Evolutionary conservation across 2,329 filamentous ascomycete genomes (phyloP), one percentile per base, ranked within the genome.

Genomic region (Botryosphaeria agaves): DNA sequence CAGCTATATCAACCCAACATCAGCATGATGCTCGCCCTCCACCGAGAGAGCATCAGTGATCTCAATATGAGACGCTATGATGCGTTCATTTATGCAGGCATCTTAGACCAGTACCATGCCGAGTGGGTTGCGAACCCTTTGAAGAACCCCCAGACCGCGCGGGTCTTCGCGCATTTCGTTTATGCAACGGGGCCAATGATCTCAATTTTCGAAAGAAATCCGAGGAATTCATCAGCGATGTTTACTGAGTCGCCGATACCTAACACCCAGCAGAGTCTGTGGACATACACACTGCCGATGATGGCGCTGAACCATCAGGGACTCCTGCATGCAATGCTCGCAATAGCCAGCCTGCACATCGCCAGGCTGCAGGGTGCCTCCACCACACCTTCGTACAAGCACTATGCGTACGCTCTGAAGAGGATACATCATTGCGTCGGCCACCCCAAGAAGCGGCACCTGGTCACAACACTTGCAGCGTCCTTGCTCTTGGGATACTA

Each of bases 151-250:
- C 75, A 77, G 38, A 87, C 82, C 7, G 76, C 82, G 9, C 69
- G 76, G 18, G 74, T 93, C 5, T 95, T 95, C 49, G 77, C 77
- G 50, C 84, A 95, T 52, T 95, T 94, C 49, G 73, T 95, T 28
- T 78, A 83, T 41, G 77, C 89, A 5, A 92, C 84, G 2, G 85
- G 78, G 0, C 81, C 84, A 1, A 79, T 72, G 39, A 70, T 95
- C 47, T 92, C 85, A 1, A 66, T 92, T 17, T 93, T 82, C 47
- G 85, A 95, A 52, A 68, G 87, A 31, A 74, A 85, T 48, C 74
- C 80, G 2, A 67, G 74, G 32, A 81, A 87, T 44, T 68, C 80
- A 1, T 67, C 72, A 1, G 65, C 74, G 5, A 63, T 79, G 18
- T 74, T 81, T 40, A 60, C 62, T 32, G 69, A 74, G 27, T 59